Evolutionary conservation across 805 yeast species (phyloP).

Genomic region (Starmerella ratchasimensis): DNA sequence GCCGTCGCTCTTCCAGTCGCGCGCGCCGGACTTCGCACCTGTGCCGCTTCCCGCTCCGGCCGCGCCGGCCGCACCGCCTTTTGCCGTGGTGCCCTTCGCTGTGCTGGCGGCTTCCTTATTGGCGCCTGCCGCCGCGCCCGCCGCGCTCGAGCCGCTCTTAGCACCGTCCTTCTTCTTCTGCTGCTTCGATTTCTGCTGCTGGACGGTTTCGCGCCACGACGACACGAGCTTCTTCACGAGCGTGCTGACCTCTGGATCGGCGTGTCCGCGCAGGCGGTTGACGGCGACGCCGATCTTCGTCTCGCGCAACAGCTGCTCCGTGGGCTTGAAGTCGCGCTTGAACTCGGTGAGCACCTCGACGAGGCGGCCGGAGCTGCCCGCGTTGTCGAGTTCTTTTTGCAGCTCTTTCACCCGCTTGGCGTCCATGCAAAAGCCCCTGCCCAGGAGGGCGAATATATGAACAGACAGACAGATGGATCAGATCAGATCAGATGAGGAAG

Average conservation of each 20-base stretch:
- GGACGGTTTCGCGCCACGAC: constrained; percentile 82
- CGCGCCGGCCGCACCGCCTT: background rate
- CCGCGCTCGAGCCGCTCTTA: background rate
- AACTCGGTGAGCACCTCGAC: constrained; percentile 52
- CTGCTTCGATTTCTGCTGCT: constrained; percentile 24
- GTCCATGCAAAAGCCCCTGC: constrained; percentile 14
- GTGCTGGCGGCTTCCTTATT: background rate
- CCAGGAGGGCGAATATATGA: too few species aligned
- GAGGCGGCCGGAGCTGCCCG: constrained; percentile 48
- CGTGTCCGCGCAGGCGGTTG: constrained; percentile 66
- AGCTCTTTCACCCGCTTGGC: constrained; percentile 14
- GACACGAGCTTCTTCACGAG: constrained; percentile 73
- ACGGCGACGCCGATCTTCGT: constrained; percentile 97
- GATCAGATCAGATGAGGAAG: too few species aligned
- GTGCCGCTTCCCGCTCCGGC: background rate
- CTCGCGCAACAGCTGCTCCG: constrained; percentile 74
- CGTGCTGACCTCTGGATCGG: constrained; percentile 43
- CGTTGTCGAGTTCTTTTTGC: constrained; percentile 57
- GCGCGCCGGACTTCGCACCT: background rate
- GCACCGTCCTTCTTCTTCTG: constrained; percentile 5
- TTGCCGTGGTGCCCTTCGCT: background rate
- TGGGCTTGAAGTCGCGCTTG: constrained; percentile 62
- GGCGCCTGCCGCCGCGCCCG: background rate
- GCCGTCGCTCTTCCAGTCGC: constrained; percentile 66
- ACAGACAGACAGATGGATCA: too few species aligned